These are phyloP conservation scores for Syzygium syzygioides DNA, from an alignment of 441 rosid genomes.

Conservation along the genomic window DNA sequence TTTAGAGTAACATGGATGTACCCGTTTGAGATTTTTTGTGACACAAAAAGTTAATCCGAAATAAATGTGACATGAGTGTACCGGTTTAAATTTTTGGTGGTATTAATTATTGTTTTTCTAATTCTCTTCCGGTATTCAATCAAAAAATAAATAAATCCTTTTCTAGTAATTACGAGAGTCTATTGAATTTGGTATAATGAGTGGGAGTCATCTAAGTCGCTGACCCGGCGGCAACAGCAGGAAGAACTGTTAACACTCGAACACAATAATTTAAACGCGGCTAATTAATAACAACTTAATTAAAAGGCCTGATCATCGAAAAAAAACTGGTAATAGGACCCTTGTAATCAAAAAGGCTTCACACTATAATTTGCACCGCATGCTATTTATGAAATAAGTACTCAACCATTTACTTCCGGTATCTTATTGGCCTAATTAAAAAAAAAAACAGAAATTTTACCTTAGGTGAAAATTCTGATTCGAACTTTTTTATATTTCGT, in stretches of 20 bases:
- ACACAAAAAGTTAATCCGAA: not conserved
- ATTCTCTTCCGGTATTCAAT: too few relatives aligned
- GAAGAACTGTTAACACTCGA: not conserved
- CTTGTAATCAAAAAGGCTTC: not conserved
- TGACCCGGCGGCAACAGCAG: too few relatives aligned
- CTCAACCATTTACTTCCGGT: not conserved
- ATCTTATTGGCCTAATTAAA: not conserved
- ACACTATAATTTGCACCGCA: not conserved
- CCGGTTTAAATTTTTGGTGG: not conserved
- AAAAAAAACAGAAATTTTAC: too few relatives aligned
- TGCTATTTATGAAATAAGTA: not conserved
- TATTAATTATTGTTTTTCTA: not conserved
- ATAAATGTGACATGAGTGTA: not conserved
- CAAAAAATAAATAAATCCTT: too few relatives aligned
- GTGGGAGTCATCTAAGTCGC: not conserved
- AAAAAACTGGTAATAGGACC: not conserved
- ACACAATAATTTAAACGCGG: not conserved
- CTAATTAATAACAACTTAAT: not conserved
- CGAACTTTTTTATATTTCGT: too few relatives aligned
- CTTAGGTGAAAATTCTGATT: accelerated
- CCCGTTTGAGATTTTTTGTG: not conserved
- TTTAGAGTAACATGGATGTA: not conserved
- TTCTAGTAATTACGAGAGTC: not conserved
- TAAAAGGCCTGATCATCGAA: not conserved
- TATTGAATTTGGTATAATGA: not conserved